phyloP scores from a whole-genome alignment of 1,139 yeast genomes.

The Kurtzmaniella natalensis region DNA sequence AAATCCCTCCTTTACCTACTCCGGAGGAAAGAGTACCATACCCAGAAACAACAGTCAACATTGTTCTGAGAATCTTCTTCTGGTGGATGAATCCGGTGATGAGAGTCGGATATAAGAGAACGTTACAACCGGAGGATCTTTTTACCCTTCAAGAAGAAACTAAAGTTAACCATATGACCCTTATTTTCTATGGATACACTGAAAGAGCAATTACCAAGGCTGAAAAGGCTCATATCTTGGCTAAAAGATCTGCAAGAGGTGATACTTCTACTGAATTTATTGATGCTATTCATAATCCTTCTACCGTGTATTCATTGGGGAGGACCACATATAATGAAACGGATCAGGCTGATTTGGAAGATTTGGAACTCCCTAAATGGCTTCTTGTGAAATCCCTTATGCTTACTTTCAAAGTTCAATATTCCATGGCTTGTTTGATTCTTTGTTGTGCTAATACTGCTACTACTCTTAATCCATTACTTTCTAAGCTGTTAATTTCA shows the following conservation, averaged over 20 bases:
- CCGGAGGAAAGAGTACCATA: conserved; percentile 36
- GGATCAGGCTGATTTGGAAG: conserved; percentile 24
- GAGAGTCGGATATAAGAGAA: conserved; percentile 48
- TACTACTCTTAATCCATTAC: conserved; percentile 47
- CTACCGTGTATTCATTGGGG: conserved; percentile 8
- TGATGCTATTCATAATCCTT: background rate
- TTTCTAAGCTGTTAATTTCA: conserved; percentile 37
- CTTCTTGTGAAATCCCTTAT: conserved; percentile 37
- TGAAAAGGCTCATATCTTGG: conserved; percentile 15
- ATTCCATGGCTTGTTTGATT: conserved; percentile 35
- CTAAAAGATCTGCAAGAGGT: conserved; percentile 22
- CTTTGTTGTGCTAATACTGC: conserved; percentile 43
- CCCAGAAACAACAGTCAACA: conserved; percentile 31
- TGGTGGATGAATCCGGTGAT: conserved; percentile 49
- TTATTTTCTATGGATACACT: conserved; percentile 22
- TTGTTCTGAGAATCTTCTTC: conserved; percentile 39
- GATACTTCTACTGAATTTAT: conserved; percentile 13
- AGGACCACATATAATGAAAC: conserved; percentile 13
- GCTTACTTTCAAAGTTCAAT: conserved; percentile 53
- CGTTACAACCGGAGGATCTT: conserved; percentile 44
- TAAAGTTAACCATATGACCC: conserved; percentile 33
- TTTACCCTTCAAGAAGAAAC: conserved; percentile 35
- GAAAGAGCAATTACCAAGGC: conserved; percentile 17
- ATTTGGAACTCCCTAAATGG: conserved; percentile 18
- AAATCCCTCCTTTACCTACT: conserved; percentile 34